Conservation (phyloP, 345 rosid species). For the Theobroma cacao region DNA sequence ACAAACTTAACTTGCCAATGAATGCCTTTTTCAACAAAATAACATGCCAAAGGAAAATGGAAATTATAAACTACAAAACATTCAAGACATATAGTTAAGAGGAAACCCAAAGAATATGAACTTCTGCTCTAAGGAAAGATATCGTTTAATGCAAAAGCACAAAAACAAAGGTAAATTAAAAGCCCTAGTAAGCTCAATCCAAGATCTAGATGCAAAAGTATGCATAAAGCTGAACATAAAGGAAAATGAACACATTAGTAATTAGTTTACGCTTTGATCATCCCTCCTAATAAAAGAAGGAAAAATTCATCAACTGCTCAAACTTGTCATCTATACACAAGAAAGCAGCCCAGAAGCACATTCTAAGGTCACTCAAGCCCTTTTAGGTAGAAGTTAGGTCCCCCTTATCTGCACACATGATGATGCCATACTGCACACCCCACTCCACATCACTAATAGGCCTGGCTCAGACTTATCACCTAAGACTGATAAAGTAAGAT, state of each 20-base stretch:
- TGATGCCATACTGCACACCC: background rate
- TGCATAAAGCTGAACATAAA: background rate
- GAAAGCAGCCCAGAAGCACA: background rate
- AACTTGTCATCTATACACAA: background rate
- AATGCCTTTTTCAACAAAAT: constrained; percentile 13
- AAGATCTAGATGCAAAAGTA: background rate
- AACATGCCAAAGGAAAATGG: background rate
- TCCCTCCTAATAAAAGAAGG: background rate
- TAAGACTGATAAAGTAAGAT: background rate
- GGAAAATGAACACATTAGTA: background rate
- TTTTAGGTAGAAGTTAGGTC: background rate
- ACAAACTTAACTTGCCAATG: constrained; percentile 15
- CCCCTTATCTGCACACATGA: background rate
- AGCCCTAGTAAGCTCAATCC: background rate
- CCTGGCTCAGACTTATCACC: background rate
- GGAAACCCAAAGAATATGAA: background rate
- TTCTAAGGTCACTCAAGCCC: background rate
- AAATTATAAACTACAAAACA: constrained; percentile 1
- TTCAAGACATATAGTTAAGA: background rate
- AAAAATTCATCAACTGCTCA: background rate
- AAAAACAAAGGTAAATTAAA: background rate
- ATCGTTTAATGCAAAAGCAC: background rate
- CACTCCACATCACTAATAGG: background rate
- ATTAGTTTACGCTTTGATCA: background rate
- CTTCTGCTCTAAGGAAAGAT: background rate